Conservation (phyloP, 495 filamentous ascomycete genomes). For the Evansstolkia leycettana region DNA sequence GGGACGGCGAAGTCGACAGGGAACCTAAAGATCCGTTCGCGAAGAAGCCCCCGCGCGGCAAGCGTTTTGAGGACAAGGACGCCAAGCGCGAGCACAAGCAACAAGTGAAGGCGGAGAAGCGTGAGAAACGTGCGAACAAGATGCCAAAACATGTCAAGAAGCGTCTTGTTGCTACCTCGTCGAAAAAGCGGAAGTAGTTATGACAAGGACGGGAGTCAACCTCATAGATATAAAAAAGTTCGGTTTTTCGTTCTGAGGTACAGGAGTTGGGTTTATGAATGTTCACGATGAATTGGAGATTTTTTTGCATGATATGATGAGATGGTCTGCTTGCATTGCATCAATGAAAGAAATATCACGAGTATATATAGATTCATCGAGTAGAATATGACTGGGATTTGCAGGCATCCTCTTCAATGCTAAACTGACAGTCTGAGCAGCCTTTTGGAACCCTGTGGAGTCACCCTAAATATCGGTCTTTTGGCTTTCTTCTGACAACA, state of each 20-base stretch:
- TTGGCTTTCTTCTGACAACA: too few relatives aligned
- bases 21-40: slow-evolving; percentile 41
- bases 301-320: background rate
- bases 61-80: slow-evolving; percentile 84
- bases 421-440: too few relatives aligned
- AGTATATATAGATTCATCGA: background rate
- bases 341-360: background rate
- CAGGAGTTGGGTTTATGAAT: slow-evolving; percentile 1
- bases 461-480: too few relatives aligned
- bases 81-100: slow-evolving; percentile 79
- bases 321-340: background rate
- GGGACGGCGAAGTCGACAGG: slow-evolving; percentile 31
- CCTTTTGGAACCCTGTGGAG: too few relatives aligned
- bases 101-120: slow-evolving; percentile 87
- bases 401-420: too few relatives aligned
- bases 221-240: background rate
- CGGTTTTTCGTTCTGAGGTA: too few relatives aligned
- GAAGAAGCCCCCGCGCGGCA: slow-evolving; percentile 66
- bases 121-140: slow-evolving; percentile 81
- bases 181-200: slow-evolving; percentile 35
- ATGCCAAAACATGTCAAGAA: slow-evolving; percentile 95
- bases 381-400: too few relatives aligned
- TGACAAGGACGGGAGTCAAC: too few relatives aligned
- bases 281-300: background rate
- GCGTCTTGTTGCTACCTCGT: slow-evolving; percentile 26